Evolutionary conservation across 78 protist genomes (phyloP).

Genomic region (Polysphondylium violaceum): DNA sequence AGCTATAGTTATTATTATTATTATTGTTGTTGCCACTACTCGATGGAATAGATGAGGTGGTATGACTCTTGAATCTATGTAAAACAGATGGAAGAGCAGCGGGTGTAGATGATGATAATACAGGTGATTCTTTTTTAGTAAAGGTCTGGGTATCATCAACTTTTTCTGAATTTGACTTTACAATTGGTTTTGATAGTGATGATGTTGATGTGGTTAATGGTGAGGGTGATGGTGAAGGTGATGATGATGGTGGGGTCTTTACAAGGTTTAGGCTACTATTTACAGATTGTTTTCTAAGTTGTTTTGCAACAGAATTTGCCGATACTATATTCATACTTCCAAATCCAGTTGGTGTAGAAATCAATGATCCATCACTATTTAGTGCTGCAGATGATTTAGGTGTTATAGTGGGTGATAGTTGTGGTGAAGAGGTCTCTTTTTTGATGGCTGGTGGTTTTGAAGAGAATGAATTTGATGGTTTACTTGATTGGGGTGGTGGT

Average conservation of each 20-base stretch:
- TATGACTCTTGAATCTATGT: too few species aligned
- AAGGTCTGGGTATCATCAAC: too few species aligned
- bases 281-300: constrained; percentile 27
- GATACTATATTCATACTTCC: constrained; percentile 9
- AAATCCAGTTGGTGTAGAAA: too few species aligned
- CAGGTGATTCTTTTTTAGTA: too few species aligned
- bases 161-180: too few species aligned
- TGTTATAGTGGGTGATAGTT: background rate
- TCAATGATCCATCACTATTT: background rate
- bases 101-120: too few species aligned
- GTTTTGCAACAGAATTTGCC: constrained; percentile 34
- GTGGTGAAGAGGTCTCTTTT: too few species aligned
- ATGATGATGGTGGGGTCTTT: background rate
- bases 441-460: too few species aligned
- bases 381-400: background rate
- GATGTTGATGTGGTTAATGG: background rate
- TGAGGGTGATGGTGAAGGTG: constrained; percentile 14
- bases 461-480: too few species aligned
- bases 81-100: too few species aligned
- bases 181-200: too few species aligned
- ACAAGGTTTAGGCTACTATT: background rate
- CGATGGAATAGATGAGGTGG: background rate
- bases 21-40: background rate
- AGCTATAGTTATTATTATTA: background rate
- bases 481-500: too few species aligned